Conservation (phyloP, 768 basidiomycete species). For the Thelephora ganbajun region DNA sequence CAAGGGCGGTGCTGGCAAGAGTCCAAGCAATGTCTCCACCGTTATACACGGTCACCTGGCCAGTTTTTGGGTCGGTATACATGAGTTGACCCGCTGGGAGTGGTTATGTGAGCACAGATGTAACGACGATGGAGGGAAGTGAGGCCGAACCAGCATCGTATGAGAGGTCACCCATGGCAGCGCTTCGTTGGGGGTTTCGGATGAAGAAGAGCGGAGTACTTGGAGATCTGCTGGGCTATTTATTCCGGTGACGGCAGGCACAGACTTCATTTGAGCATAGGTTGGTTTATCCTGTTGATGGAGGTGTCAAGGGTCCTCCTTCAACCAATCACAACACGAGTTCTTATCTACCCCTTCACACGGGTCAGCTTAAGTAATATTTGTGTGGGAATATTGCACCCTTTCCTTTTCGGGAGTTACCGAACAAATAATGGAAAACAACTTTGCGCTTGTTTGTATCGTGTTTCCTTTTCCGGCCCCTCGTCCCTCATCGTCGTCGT, state of each 20-base stretch:
- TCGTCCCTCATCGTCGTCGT: too few relatives aligned
- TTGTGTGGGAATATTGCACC: not conserved
- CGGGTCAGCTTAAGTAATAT: not conserved
- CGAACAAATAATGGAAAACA: not conserved
- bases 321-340: not conserved
- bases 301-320: not conserved
- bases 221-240: not conserved
- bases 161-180: slow-evolving; percentile 28
- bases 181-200: slow-evolving; percentile 3
- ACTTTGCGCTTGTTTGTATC: too few relatives aligned
- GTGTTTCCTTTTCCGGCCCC: too few relatives aligned
- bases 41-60: slow-evolving; percentile 26
- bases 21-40: slow-evolving; percentile 61
- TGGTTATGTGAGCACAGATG: not conserved
- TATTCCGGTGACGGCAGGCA: not conserved
- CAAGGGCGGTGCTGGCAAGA: slow-evolving; percentile 62
- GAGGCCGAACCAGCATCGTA: slow-evolving; percentile 24
- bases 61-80: slow-evolving; percentile 14
- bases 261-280: not conserved
- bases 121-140: not conserved
- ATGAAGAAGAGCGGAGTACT: not conserved
- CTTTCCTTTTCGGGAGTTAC: not conserved
- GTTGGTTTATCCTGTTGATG: not conserved
- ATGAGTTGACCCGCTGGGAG: slow-evolving; percentile 25
- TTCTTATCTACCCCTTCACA: not conserved